A percentile compares a stretch with the other conserved stretches of the same genome.
These are phyloP conservation scores for Phanerodontia chrysosporium DNA, from an alignment of 768 basidiomycete genomes.

Conservation along the genomic window DNA sequence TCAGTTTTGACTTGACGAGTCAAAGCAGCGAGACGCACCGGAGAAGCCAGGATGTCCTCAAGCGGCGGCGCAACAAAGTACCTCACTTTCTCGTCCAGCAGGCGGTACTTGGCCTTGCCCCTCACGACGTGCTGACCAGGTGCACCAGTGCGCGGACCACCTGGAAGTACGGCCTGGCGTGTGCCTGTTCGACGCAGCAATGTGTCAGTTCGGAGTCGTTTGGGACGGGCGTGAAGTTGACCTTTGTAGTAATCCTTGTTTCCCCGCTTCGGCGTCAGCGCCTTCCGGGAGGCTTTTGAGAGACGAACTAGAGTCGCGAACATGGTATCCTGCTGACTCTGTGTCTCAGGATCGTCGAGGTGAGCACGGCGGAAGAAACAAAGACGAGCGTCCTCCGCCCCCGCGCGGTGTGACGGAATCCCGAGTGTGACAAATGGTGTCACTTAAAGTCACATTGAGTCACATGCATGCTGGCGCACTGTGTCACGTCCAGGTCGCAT, in stretches of 20 bases:
- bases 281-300: slow-evolving; percentile 80
- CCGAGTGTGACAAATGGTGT: too few species aligned
- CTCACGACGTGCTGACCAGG: slow-evolving; percentile 79
- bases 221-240: slow-evolving; percentile 22
- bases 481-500: too few species aligned
- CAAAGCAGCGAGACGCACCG: slow-evolving; percentile 47
- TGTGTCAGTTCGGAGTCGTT: background rate
- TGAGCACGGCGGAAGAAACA: background rate
- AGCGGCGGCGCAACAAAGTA: slow-evolving; percentile 80
- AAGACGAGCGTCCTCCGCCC: background rate
- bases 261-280: slow-evolving; percentile 80
- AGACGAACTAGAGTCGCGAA: slow-evolving; percentile 55
- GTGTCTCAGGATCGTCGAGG: background rate
- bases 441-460: background rate
- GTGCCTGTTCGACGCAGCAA: slow-evolving; percentile 49
- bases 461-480: background rate
- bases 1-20: too few species aligned
- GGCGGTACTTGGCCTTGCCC: slow-evolving; percentile 75
- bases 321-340: slow-evolving; percentile 36
- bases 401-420: background rate
- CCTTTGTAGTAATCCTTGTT: slow-evolving; percentile 99
- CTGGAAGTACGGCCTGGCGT: slow-evolving; percentile 77
- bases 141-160: slow-evolving; percentile 82
- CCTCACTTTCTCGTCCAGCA: slow-evolving; percentile 80
- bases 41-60: slow-evolving; percentile 52